Percentiles rank a stretch among this genome's conserved stretches.
These are phyloP conservation scores for Cenococcum geophilum DNA, from an alignment of 495 filamentous ascomycete species.

Conservation along the genomic window DNA sequence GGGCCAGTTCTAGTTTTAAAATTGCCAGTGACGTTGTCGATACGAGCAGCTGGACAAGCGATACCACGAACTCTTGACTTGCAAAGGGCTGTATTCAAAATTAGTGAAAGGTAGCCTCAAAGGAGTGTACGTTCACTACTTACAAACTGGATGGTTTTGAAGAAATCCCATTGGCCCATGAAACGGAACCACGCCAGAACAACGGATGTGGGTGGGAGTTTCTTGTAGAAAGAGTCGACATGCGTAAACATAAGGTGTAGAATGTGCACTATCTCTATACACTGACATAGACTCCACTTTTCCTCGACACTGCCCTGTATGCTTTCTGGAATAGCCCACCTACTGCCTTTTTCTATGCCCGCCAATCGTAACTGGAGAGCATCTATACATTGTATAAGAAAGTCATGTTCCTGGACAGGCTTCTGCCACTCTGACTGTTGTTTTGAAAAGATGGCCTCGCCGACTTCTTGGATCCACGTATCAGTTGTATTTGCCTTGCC, in stretches of 20 bases:
- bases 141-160: constrained; percentile 12
- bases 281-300: constrained; percentile 55
- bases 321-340: constrained; percentile 47
- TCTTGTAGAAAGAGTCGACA: constrained; percentile 47
- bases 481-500: not conserved
- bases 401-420: not conserved
- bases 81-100: constrained; percentile 17
- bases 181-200: constrained; percentile 44
- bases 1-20: constrained; percentile 54
- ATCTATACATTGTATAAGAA: constrained; percentile 15
- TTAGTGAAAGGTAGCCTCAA: not conserved
- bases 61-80: constrained; percentile 47
- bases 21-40: constrained; percentile 69
- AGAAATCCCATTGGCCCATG: constrained; percentile 17
- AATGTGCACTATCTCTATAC: constrained; percentile 64
- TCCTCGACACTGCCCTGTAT: constrained; percentile 50
- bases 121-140: not conserved
- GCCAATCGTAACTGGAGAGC: constrained; percentile 39
- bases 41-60: constrained; percentile 59
- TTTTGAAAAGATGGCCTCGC: constrained; percentile 1
- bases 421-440: not conserved
- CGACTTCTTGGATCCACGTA: constrained; percentile 8
- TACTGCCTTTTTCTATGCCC: constrained; percentile 44
- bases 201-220: constrained; percentile 51
- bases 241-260: constrained; percentile 68